Percentiles rank a stretch among this genome's conserved stretches.
These are phyloP conservation scores for Fremontodendron californicum DNA, from an alignment of 345 rosid species.

Conservation along the genomic window DNA sequence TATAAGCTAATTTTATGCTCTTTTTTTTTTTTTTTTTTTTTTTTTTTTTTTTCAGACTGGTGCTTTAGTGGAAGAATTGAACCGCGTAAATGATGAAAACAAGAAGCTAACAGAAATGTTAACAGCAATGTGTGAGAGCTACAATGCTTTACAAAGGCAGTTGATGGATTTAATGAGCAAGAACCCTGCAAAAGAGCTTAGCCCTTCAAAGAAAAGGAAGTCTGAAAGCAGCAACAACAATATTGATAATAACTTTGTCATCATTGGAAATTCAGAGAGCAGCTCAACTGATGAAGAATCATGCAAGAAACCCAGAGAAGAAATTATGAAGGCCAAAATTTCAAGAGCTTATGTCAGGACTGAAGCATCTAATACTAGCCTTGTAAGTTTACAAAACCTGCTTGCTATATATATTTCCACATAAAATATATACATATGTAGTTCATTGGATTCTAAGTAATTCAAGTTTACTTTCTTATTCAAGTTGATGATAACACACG, in stretches of 20 bases:
- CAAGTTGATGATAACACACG: background rate
- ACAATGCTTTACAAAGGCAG: conserved; percentile 60
- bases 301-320: conserved; percentile 68
- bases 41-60: conserved; percentile 26
- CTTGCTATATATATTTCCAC: background rate
- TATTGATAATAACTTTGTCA: conserved; percentile 21
- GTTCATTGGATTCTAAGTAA: background rate
- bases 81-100: conserved; percentile 75
- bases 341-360: conserved; percentile 59
- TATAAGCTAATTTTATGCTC: background rate
- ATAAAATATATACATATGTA: background rate
- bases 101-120: conserved; percentile 79
- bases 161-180: conserved; percentile 55
- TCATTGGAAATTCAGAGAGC: conserved; percentile 65
- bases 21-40: background rate
- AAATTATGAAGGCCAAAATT: conserved; percentile 64
- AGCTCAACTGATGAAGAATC: conserved; percentile 86
- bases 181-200: conserved; percentile 37
- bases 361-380: conserved; percentile 59
- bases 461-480: background rate
- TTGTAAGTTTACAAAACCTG: conserved; percentile 44
- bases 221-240: conserved; percentile 41
- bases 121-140: conserved; percentile 69
- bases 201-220: conserved; percentile 77
- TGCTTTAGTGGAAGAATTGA: conserved; percentile 69